Evolutionary conservation across 2,329 filamentous ascomycete species (phyloP).

Genomic region (Zymoseptoria tritici): DNA sequence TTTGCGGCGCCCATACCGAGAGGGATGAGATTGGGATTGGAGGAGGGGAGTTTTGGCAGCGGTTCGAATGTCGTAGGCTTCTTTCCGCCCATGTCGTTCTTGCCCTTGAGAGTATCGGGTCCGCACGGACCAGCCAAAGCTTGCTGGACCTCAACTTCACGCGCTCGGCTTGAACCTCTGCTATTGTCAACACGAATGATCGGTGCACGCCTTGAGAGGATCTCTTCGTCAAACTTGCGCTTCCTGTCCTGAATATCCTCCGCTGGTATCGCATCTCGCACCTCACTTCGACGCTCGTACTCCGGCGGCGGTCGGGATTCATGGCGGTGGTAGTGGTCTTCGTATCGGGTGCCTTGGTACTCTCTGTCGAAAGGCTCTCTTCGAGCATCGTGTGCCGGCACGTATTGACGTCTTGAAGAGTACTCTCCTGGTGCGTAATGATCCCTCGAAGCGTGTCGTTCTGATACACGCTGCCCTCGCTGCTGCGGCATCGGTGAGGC

Average conservation of each 20-base stretch:
- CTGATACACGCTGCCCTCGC: not conserved
- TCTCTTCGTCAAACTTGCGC: not conserved
- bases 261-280: not conserved
- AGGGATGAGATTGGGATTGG: not conserved
- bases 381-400: not conserved
- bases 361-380: not conserved
- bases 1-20: slow-evolving; percentile 25
- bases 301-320: not conserved
- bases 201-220: not conserved
- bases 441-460: not conserved
- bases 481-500: not conserved
- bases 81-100: slow-evolving; percentile 1
- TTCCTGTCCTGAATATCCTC: not conserved
- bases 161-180: not conserved
- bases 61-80: slow-evolving; percentile 1
- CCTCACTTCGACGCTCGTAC: not conserved
- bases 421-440: not conserved
- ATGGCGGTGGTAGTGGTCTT: not conserved
- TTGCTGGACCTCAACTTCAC: not conserved
- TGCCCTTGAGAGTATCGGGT: not conserved
- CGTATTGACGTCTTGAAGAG: not conserved
- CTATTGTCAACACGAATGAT: not conserved
- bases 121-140: not conserved
- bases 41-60: not conserved
- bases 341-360: not conserved